Percentiles rank a stretch among this genome's conserved stretches.
These are phyloP conservation scores for Kandelia obovata DNA, from an alignment of 345 rosid species.

Conservation along the genomic window DNA sequence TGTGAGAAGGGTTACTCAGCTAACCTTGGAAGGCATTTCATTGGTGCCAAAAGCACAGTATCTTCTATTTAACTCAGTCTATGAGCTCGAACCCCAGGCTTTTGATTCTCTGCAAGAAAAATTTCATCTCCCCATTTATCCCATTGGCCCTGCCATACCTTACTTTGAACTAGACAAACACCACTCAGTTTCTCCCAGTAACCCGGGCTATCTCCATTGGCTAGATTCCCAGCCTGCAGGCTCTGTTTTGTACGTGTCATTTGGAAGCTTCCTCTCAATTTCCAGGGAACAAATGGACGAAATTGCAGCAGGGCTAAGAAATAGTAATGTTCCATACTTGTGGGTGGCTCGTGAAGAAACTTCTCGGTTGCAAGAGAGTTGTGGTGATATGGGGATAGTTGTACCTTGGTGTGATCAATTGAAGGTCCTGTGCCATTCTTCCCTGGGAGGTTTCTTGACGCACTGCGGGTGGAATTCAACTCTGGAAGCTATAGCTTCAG, in stretches of 20 bases:
- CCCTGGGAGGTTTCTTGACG: slow-evolving; percentile 59
- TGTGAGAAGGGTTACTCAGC: slow-evolving; percentile 22
- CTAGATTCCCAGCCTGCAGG: slow-evolving; percentile 30
- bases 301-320: slow-evolving; percentile 28
- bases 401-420: slow-evolving; percentile 59
- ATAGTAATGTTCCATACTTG: slow-evolving; percentile 32
- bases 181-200: neutral
- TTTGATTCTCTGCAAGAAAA: slow-evolving; percentile 27
- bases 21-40: slow-evolving; percentile 40
- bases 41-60: slow-evolving; percentile 43
- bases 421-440: slow-evolving; percentile 46
- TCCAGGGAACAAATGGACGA: slow-evolving; percentile 41
- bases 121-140: slow-evolving; percentile 28
- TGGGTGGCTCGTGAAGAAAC: slow-evolving; percentile 46
- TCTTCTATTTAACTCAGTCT: slow-evolving; percentile 44
- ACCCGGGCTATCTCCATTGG: slow-evolving; percentile 29
- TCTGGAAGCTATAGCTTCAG: slow-evolving; percentile 43
- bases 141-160: slow-evolving; percentile 43
- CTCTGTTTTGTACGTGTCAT: slow-evolving; percentile 44
- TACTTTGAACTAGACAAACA: slow-evolving; percentile 10
- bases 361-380: slow-evolving; percentile 5
- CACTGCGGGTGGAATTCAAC: slow-evolving; percentile 73
- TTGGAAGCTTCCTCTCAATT: slow-evolving; percentile 41
- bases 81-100: slow-evolving; percentile 46
- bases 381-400: slow-evolving; percentile 9